Evolutionary conservation across 2,329 filamentous ascomycete species (phyloP).

Genomic region (Thielaviopsis euricoi): DNA sequence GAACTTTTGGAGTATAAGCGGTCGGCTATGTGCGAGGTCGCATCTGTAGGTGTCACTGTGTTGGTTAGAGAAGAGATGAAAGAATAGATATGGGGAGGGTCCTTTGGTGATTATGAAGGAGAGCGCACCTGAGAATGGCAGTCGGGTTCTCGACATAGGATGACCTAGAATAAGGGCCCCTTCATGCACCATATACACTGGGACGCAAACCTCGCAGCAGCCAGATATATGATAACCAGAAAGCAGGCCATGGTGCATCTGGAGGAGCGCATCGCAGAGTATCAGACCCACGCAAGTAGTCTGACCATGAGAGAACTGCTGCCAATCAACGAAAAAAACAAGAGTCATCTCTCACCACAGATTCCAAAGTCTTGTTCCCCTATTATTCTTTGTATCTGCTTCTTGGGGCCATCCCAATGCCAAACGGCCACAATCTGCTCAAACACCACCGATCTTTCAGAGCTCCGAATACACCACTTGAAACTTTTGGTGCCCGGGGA

Average conservation of each 20-base stretch:
- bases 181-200: no score
- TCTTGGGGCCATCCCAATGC: background rate
- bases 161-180: no score
- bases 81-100: no score
- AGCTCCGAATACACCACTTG: constrained; percentile 11
- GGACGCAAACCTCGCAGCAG: no score
- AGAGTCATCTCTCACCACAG: background rate
- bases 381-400: background rate
- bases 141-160: no score
- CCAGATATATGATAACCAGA: no score
- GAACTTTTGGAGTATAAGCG: constrained; percentile 2
- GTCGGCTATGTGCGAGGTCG: background rate
- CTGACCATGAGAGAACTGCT: no score
- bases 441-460: constrained; percentile 15
- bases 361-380: background rate
- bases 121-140: no score
- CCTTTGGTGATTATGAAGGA: no score
- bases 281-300: no score
- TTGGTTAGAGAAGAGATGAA: background rate
- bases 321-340: background rate
- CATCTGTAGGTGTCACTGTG: background rate
- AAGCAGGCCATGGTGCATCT: no score
- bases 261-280: no score
- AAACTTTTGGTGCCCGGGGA: constrained; percentile 1
- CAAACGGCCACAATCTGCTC: background rate